Evolutionary conservation across 164 flowering plant genomes (phyloP).

Genomic region (Nelumbo lutea): DNA sequence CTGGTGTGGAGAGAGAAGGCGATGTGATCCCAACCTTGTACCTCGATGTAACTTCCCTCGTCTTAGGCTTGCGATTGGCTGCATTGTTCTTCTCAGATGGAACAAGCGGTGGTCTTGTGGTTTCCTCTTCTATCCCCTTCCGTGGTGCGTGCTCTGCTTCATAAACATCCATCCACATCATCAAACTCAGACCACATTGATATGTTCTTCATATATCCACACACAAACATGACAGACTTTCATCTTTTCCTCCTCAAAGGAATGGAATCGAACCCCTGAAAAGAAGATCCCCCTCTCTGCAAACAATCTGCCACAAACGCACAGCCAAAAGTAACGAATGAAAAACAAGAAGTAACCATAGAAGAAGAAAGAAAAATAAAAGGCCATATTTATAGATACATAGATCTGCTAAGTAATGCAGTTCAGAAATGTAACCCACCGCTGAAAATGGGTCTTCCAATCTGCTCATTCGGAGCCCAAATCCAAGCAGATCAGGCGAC

Average conservation of each 20-base stretch:
- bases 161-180: conserved; percentile 73
- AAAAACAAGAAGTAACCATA: conserved; percentile 4
- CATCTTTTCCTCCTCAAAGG: conserved; percentile 19
- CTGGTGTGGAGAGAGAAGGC: conserved; percentile 40
- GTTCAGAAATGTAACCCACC: conserved; percentile 16
- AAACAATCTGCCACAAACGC: conserved; percentile 44
- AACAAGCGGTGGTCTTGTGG: conserved; percentile 47
- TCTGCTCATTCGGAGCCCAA: conserved; percentile 25
- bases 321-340: conserved; percentile 29
- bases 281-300: conserved; percentile 40
- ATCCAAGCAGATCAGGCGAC: conserved; percentile 41
- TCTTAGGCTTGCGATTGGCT: conserved; percentile 24
- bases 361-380: conserved; percentile 12
- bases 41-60: conserved; percentile 60
- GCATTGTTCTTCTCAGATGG: conserved; percentile 51
- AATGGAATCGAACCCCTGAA: conserved; percentile 19
- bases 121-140: conserved; percentile 40
- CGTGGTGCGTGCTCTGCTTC: conserved; percentile 37
- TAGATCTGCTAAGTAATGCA: conserved; percentile 32
- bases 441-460: conserved; percentile 22
- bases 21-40: conserved; percentile 42
- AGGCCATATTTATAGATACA: conserved; percentile 38
- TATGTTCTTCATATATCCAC: conserved; percentile 20
- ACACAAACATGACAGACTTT: conserved; percentile 20
- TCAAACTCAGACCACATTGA: conserved; percentile 59